Evolutionary conservation across 2,329 filamentous ascomycete species (phyloP), one percentile per base, ranked within the genome.

Genomic region (Ascochyta fabae): DNA sequence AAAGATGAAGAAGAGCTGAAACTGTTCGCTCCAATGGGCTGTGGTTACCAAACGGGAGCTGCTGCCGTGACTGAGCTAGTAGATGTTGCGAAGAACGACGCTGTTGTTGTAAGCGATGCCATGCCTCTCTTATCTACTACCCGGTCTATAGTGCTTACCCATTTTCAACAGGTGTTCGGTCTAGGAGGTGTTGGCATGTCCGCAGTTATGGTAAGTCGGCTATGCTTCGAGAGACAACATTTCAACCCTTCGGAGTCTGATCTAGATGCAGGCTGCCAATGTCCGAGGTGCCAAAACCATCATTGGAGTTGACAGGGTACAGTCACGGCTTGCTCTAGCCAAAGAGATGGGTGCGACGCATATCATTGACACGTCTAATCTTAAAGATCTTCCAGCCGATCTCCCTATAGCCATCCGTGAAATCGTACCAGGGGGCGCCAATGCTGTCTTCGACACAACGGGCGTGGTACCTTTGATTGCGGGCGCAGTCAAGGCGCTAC

Each of bases 371-470:
- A 78, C 75, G 0, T 64, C 63, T 1, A 48, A 47, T 8, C 56
- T 67, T 16, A 36, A 45, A 2, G 49, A 61, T 10, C 31, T 65
- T 3, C 47, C 51, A 10, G 58, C 10, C 22, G 62, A 66, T n/a
- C 60, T 81, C 1, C 66, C 64, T 0, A 66, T 74, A 31, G 74
- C 72, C 3, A 68, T 81, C 16, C 62, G 67, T 16, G 71, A 72
- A 6, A 58, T 77, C 3, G 71, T 72, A 0, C 57, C 61, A 0
- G 56, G 75, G 0, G 81, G 82, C 0, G 73, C 79, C 0, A 79
- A 76, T 2, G 70, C 83, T 31, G 75, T 75, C 4, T 74, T 85
- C 46, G 83, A 85, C 49, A 83, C 81, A 0, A 84, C 80, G 1
- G 83, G 80, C 0, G 75, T 76, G 0, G 69, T 76, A 34, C 54